Percentiles rank a stretch among this genome's conserved stretches.
Conservation (phyloP, 257 asterid genomes). For the Jacaranda copaia region DNA sequence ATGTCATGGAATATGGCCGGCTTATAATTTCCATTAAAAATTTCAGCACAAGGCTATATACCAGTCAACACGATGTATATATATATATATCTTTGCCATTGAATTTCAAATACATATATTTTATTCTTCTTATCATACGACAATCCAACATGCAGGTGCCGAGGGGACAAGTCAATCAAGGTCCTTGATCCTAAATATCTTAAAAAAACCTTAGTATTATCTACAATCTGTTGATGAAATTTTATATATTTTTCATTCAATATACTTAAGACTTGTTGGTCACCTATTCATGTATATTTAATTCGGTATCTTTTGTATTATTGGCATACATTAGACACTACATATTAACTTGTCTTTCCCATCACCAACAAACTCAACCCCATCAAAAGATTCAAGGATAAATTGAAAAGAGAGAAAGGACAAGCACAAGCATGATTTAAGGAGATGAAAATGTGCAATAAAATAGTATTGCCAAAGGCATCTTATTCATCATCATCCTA, state of each 20-base stretch:
- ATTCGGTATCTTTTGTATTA: neutral
- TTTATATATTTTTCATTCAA: neutral
- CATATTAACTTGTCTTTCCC: too few species aligned
- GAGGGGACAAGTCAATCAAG: neutral
- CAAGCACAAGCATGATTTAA: neutral
- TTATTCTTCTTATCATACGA: constrained; percentile 1
- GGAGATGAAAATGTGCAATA: neutral
- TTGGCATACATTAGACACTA: too few species aligned
- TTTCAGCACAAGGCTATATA: neutral
- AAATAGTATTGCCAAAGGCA: neutral
- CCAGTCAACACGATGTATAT: too few species aligned
- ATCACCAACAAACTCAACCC: too few species aligned
- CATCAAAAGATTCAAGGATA: too few species aligned
- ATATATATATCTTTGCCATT: too few species aligned
- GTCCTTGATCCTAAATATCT: neutral
- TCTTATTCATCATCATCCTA: neutral
- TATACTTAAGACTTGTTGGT: neutral
- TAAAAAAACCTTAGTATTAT: neutral
- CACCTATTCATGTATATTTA: neutral
- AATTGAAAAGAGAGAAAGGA: neutral
- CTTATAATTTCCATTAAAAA: too few species aligned
- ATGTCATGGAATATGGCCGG: too few species aligned
- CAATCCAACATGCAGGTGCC: neutral
- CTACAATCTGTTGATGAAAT: neutral
- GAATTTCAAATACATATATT: too few species aligned